Conservation (phyloP, 2,329 filamentous ascomycete species). For the Colletotrichum simmondsii region DNA sequence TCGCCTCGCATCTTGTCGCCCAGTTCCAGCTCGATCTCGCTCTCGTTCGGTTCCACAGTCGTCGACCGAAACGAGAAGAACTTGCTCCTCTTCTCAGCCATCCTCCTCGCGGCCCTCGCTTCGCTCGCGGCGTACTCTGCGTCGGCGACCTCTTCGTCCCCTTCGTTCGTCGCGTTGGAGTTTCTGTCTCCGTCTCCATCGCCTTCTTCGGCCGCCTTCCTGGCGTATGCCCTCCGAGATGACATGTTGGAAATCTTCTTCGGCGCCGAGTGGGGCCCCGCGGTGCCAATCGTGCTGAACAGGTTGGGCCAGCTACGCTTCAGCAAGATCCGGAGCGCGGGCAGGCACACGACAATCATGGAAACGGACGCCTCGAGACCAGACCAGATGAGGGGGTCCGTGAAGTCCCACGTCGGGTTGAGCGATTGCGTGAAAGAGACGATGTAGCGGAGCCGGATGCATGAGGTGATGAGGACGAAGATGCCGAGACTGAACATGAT, state of each 20-base stretch:
- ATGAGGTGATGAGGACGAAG: slow-evolving; percentile 49
- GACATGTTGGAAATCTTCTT: slow-evolving; percentile 11
- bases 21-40: slow-evolving; percentile 42
- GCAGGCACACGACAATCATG: slow-evolving; percentile 54
- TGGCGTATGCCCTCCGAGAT: background rate
- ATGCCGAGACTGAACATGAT: slow-evolving; percentile 51
- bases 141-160: slow-evolving; percentile 3
- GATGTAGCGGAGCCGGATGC: slow-evolving; percentile 48
- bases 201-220: background rate
- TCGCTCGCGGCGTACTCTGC: slow-evolving; percentile 1
- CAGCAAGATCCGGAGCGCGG: slow-evolving; percentile 48
- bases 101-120: slow-evolving; percentile 6
- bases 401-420: slow-evolving; percentile 55
- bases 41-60: slow-evolving; percentile 36
- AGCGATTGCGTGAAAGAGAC: slow-evolving; percentile 44
- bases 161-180: background rate
- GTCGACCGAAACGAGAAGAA: slow-evolving; percentile 10
- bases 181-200: background rate
- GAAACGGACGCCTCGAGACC: slow-evolving; percentile 54
- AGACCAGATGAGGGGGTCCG: slow-evolving; percentile 54
- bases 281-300: slow-evolving; percentile 11
- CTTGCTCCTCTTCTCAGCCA: slow-evolving; percentile 10
- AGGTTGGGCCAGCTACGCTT: slow-evolving; percentile 27
- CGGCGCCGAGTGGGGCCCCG: background rate
- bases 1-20: slow-evolving; percentile 44